Percentiles rank a stretch among this genome's conserved stretches.
These are phyloP conservation scores for Vaccinium darrowii DNA, from an alignment of 148 eudicot genomes.

Conservation along the genomic window DNA sequence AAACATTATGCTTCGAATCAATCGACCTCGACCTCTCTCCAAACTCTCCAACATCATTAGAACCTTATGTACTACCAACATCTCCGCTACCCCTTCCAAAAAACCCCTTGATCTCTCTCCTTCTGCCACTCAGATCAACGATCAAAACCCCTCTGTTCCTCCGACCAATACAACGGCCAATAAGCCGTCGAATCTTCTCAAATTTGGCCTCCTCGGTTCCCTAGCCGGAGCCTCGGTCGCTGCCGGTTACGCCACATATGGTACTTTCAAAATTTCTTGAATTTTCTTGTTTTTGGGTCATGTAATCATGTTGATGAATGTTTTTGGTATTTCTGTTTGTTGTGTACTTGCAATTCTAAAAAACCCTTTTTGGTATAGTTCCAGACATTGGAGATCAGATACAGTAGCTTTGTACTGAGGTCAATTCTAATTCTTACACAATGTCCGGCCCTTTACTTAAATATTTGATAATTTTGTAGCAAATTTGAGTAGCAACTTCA, in stretches of 20 bases:
- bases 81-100: constrained; percentile 12
- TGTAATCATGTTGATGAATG: neutral
- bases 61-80: neutral
- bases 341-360: neutral
- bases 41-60: neutral
- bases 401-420: neutral
- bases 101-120: neutral
- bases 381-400: neutral
- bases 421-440: neutral
- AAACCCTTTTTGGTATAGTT: neutral
- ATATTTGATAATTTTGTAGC: no score
- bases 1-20: constrained; percentile 9
- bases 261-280: neutral
- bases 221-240: constrained; percentile 11
- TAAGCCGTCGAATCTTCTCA: neutral
- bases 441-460: neutral
- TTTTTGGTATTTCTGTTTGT: no score
- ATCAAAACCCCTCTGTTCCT: neutral
- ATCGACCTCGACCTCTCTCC: constrained; percentile 13
- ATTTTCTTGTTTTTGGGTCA: neutral
- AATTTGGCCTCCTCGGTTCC: constrained; percentile 5
- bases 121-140: constrained; percentile 11
- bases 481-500: neutral
- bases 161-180: constrained; percentile 5
- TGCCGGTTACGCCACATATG: constrained; percentile 11